Evolutionary conservation across 1,284 basidiomycete species (phyloP).

Genomic region (Gomphus sp.): DNA sequence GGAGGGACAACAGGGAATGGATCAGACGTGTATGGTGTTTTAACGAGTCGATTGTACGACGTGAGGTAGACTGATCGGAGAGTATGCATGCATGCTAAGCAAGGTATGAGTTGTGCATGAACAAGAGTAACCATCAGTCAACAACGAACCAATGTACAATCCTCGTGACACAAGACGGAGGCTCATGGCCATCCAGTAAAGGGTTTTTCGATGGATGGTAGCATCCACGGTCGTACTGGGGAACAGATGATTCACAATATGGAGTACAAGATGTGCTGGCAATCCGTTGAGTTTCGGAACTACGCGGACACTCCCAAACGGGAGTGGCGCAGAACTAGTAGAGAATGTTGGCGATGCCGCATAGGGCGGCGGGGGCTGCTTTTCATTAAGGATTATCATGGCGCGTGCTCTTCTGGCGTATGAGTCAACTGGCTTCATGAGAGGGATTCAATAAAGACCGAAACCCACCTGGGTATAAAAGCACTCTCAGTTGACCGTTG

Average conservation of each 20-base stretch:
- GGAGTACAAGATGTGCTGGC: constrained; percentile 49
- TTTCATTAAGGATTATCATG: constrained; percentile 46
- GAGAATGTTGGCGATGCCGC: constrained; percentile 24
- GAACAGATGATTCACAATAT: constrained; percentile 54
- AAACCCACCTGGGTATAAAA: constrained; percentile 1
- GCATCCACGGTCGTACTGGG: constrained; percentile 30
- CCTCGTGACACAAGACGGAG: constrained; percentile 56
- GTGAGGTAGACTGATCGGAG: constrained; percentile 64
- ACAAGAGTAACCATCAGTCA: too few relatives aligned
- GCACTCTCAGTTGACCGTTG: not conserved
- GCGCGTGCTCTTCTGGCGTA: not conserved
- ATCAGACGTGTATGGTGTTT: constrained; percentile 60
- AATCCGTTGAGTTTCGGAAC: constrained; percentile 28
- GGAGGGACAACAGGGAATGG: constrained; percentile 49
- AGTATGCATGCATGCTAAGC: constrained; percentile 65
- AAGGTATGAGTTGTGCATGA: too few relatives aligned
- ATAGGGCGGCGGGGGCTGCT: constrained; percentile 23
- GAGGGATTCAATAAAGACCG: not conserved
- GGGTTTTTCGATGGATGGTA: constrained; percentile 41
- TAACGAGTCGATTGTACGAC: constrained; percentile 51
- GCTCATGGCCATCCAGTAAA: constrained; percentile 58
- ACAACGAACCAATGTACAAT: constrained; percentile 49
- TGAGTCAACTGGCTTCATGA: not conserved
- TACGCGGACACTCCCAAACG: constrained; percentile 12
- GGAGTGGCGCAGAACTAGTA: constrained; percentile 23